These are phyloP conservation scores for Beauveria pseudobassiana DNA, from an alignment of 2,329 filamentous ascomycete genomes.

Conservation along the genomic window DNA sequence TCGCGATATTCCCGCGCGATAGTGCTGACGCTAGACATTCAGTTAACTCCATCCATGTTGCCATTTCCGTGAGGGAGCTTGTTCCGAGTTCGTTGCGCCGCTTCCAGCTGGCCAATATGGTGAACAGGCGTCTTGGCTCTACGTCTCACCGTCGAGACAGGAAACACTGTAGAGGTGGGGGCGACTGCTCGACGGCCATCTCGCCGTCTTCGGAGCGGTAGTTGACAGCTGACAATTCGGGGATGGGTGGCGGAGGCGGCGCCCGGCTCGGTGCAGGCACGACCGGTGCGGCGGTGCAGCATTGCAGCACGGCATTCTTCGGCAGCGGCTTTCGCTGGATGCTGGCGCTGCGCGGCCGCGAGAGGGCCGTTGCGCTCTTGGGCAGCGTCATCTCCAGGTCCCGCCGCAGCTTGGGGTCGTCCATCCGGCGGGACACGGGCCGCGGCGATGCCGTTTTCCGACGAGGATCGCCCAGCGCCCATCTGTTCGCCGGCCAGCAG, in stretches of 20 bases:
- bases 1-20: constrained; percentile 45
- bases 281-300: background rate
- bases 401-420: background rate
- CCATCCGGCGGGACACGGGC: background rate
- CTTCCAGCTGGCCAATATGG: constrained; percentile 42
- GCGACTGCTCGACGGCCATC: background rate
- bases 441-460: background rate
- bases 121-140: constrained; percentile 46
- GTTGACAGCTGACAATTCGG: constrained; percentile 4
- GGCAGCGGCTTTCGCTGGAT: constrained; percentile 9
- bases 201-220: background rate
- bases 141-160: constrained; percentile 29
- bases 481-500: constrained; percentile 7
- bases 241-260: constrained; percentile 8
- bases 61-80: background rate
- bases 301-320: background rate
- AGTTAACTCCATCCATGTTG: constrained; percentile 19
- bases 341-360: background rate
- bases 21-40: constrained; percentile 36
- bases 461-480: background rate
- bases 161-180: background rate
- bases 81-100: constrained; percentile 16
- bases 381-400: constrained; percentile 3
- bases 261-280: background rate
- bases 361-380: background rate